Evolutionary conservation across 768 basidiomycete species (phyloP).

Genomic region (Podaxis mareebaensis): DNA sequence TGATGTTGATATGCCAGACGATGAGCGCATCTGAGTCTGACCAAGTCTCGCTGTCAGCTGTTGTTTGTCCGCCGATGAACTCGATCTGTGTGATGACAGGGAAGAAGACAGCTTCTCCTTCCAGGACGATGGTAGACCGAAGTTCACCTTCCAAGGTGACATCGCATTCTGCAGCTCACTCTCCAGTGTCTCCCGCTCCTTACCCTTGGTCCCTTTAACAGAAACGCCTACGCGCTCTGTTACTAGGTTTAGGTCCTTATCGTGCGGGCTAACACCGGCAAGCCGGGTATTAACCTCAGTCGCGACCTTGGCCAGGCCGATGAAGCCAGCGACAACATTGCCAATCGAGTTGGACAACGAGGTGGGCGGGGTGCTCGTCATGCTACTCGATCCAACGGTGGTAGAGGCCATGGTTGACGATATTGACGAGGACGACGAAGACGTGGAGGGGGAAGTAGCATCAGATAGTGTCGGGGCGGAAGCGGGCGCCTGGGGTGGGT

Average conservation of each 20-base stretch:
- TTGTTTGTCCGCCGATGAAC: constrained; percentile 32
- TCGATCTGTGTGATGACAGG: constrained; percentile 38
- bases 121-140: constrained; percentile 34
- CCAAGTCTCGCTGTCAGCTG: constrained; percentile 27
- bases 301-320: constrained; percentile 34
- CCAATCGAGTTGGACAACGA: constrained; percentile 51
- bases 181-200: constrained; percentile 32
- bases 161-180: constrained; percentile 32
- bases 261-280: constrained; percentile 8
- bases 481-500: constrained; percentile 11
- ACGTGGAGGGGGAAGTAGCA: constrained; percentile 36
- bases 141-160: constrained; percentile 39
- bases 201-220: constrained; percentile 32
- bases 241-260: not conserved
- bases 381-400: constrained; percentile 39
- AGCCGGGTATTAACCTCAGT: constrained; percentile 25
- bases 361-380: constrained; percentile 58
- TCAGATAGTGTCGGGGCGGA: constrained; percentile 3
- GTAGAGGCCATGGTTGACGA: constrained; percentile 42
- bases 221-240: constrained; percentile 24
- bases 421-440: constrained; percentile 56
- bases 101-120: constrained; percentile 39
- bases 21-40: constrained; percentile 23
- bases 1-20: constrained; percentile 36
- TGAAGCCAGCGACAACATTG: constrained; percentile 41